Percentiles rank a stretch among this genome's conserved stretches.
phyloP scores from a whole-genome alignment of 371 early-diverging fungal genomes.

The Mucor mucedo region DNA sequence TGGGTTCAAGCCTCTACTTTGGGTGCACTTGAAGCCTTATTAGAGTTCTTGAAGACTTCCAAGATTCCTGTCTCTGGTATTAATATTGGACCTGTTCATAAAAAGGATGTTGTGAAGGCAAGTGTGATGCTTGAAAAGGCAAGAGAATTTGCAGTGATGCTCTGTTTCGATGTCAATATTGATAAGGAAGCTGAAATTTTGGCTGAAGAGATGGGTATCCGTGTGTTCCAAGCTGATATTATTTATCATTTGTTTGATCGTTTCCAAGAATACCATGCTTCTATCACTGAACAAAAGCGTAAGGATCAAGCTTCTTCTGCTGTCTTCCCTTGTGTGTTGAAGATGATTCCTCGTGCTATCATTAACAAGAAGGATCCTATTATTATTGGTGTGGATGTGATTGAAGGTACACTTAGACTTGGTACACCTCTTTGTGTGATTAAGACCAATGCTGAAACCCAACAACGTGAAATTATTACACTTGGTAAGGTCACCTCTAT shows the following conservation, averaged over 20 bases:
- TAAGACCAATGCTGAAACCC: conserved; percentile 78
- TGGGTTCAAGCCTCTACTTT: conserved; percentile 99
- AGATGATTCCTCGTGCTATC: conserved; percentile 94
- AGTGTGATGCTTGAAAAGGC: conserved; percentile 93
- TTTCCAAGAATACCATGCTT: conserved; percentile 85
- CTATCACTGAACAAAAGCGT: conserved; percentile 84
- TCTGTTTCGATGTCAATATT: conserved; percentile 99
- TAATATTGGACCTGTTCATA: conserved; percentile 99
- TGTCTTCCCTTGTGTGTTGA: conserved; percentile 96
- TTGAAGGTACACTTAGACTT: conserved; percentile 91
- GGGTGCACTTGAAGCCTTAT: conserved; percentile 99
- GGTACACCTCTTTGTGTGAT: conserved; percentile 98
- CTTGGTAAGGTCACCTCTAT: conserved; percentile 97
- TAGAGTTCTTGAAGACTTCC: conserved; percentile 92
- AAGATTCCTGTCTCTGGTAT: conserved; percentile 98
- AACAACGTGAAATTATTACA: conserved; percentile 68
- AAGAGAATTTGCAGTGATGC: conserved; percentile 91
- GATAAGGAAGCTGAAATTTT: conserved; percentile 96
- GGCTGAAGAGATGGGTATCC: conserved; percentile 94
- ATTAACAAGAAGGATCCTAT: conserved; percentile 98
- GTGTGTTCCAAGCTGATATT: conserved; percentile 97
- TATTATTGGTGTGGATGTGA: conserved; percentile 97
- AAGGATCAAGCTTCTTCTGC: conserved; percentile 89
- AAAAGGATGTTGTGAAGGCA: conserved; percentile 96
- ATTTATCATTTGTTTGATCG: conserved; percentile 99